Conservation (phyloP, 2,329 filamentous ascomycete genomes). For the Hypoxylon sp. region DNA sequence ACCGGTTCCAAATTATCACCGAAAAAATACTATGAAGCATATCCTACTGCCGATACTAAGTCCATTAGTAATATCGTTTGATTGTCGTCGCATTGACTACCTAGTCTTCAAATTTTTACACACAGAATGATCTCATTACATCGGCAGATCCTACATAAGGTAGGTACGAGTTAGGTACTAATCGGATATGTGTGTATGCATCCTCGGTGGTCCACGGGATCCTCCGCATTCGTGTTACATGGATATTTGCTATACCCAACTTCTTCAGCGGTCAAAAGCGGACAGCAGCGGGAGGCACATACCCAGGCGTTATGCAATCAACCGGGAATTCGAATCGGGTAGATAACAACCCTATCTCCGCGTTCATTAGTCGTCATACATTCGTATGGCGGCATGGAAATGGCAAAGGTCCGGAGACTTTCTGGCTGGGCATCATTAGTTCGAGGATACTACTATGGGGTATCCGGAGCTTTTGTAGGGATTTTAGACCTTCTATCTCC, state of each 20-base stretch:
- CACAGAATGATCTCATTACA: slow-evolving; percentile 20
- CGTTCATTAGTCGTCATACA: neutral
- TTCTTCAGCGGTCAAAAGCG: neutral
- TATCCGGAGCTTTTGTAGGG: neutral
- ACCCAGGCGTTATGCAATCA: neutral
- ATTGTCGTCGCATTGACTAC: slow-evolving; percentile 14
- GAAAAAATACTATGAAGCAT: slow-evolving; percentile 6
- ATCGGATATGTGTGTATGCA: neutral
- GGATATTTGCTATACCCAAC: neutral
- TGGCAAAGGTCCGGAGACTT: neutral
- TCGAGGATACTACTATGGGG: neutral
- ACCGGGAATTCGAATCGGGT: neutral
- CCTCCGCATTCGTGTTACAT: neutral
- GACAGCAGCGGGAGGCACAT: neutral
- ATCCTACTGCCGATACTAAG: slow-evolving; percentile 16
- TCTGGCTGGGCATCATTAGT: neutral
- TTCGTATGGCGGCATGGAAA: neutral
- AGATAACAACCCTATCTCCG: neutral
- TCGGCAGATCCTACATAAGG: slow-evolving; percentile 9
- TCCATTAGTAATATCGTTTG: slow-evolving; percentile 25
- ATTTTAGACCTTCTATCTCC: slow-evolving; percentile 22
- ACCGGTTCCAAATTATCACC: slow-evolving; percentile 13
- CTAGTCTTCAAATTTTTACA: neutral
- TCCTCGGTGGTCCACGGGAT: neutral
- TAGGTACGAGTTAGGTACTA: neutral